Base-by-base conservation (phyloP, 2,329 filamentous ascomycete genomes). In the Bipolaris bicolor region DNA sequence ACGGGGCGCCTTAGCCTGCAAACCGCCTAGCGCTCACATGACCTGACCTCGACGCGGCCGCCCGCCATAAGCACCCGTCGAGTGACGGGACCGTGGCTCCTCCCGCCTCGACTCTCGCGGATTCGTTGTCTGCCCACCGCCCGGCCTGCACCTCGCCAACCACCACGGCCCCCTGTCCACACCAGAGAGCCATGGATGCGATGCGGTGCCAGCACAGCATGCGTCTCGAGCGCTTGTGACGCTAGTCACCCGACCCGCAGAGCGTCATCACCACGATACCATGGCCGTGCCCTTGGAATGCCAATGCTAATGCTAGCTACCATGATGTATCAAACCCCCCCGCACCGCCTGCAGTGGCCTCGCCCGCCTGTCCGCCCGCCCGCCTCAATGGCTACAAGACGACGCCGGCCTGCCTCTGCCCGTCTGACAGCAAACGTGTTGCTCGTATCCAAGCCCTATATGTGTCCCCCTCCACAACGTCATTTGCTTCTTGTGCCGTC, bases 141-240 rank as follows among this genome's bases (percentile, higher is more conserved):
- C 13, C 4, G 15, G 7, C 41, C 40, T 59, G 60, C 59, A 54
- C 62, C 59, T 49, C n/a, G n/a, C n/a, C n/a, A n/a, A n/a, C n/a
- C n/a, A n/a, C n/a, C n/a, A n/a, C n/a, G n/a, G n/a, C n/a, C n/a
- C n/a, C n/a, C n/a, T n/a, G n/a, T n/a, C n/a, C n/a, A n/a, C n/a
- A n/a, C n/a, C n/a, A n/a, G n/a, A n/a, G n/a, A n/a, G n/a, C n/a
- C n/a, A 64, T 70, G 70, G 66, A 65, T 70, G 71, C 72, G 68
- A 65, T 70, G 71, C 72, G 69, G 63, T 73, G 73, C 72, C 72
- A 75, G 67, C 73, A 57, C 65, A 74, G 71, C 72, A 67, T 74
- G 72, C 72, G 68, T 65, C 52, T 53, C 57, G 59, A 66, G 68
- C 68, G 67, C 66, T 68, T 67, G 68, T 64, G 64, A 68, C 65